Evolutionary conservation across 768 basidiomycete genomes (phyloP).

Genomic region (Boletus sp.): DNA sequence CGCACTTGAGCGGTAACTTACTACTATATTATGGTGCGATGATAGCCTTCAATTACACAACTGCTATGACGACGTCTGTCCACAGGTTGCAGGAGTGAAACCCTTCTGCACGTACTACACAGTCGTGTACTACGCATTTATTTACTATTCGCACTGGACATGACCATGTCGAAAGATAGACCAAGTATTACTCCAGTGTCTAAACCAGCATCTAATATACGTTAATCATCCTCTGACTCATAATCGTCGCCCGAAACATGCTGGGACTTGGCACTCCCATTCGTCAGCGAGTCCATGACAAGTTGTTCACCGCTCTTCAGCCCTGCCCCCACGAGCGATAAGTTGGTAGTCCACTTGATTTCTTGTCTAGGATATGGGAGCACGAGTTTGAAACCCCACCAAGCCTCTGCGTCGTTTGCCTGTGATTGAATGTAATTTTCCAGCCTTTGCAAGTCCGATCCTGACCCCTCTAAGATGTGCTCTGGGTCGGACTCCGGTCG

Average conservation of each 20-base stretch:
- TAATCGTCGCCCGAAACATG: constrained; percentile 53
- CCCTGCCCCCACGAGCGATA: constrained; percentile 43
- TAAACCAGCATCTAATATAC: neutral
- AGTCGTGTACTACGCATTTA: too few species aligned
- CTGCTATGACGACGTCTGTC: neutral
- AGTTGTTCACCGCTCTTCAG: constrained; percentile 63
- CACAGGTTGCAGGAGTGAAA: neutral
- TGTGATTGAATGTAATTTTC: constrained; percentile 37
- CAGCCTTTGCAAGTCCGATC: constrained; percentile 35
- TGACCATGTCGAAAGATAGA: neutral
- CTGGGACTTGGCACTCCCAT: constrained; percentile 10
- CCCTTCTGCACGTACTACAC: too few species aligned
- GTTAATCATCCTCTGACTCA: constrained; percentile 47
- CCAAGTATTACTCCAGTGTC: neutral
- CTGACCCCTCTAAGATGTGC: constrained; percentile 37
- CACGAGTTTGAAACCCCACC: constrained; percentile 74
- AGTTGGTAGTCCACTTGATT: constrained; percentile 47
- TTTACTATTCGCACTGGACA: neutral
- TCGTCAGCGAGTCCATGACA: constrained; percentile 54
- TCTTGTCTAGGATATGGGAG: constrained; percentile 69
- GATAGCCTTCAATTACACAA: neutral
- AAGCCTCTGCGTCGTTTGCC: constrained; percentile 34
- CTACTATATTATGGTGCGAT: too few species aligned
- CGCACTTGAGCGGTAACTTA: neutral
- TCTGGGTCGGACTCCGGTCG: constrained; percentile 41